These are phyloP conservation scores for Tricholoma sp. DNA, from an alignment of 768 basidiomycete genomes.

Conservation along the genomic window DNA sequence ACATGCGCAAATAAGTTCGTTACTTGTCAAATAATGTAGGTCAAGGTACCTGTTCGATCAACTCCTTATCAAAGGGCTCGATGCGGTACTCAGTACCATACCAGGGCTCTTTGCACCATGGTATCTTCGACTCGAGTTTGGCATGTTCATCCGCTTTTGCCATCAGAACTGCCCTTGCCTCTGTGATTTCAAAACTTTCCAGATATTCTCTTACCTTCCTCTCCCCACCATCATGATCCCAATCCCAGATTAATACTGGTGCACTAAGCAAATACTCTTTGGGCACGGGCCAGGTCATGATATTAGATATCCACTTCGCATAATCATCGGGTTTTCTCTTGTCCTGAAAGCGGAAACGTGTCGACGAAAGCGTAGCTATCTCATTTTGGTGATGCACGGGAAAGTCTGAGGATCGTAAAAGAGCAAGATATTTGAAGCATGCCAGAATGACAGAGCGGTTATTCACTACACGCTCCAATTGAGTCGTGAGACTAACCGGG, in stretches of 20 bases:
- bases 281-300: slow-evolving; percentile 80
- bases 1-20: slow-evolving; percentile 1
- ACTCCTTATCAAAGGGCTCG: slow-evolving; percentile 59
- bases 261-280: slow-evolving; percentile 68
- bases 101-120: slow-evolving; percentile 81
- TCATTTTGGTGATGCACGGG: slow-evolving; percentile 73
- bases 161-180: slow-evolving; percentile 72
- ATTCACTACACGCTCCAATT: slow-evolving; percentile 46
- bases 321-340: slow-evolving; percentile 78
- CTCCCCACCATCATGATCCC: slow-evolving; percentile 49
- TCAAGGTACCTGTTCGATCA: slow-evolving; percentile 46
- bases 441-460: slow-evolving; percentile 66
- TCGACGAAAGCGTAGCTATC: slow-evolving; percentile 60
- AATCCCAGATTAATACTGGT: slow-evolving; percentile 67
- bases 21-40: background rate
- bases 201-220: slow-evolving; percentile 58
- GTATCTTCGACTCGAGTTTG: slow-evolving; percentile 35
- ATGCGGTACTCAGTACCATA: slow-evolving; percentile 88
- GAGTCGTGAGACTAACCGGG: background rate
- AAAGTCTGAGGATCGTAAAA: slow-evolving; percentile 58
- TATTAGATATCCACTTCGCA: slow-evolving; percentile 68
- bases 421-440: slow-evolving; percentile 73
- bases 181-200: slow-evolving; percentile 48
- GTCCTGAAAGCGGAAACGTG: slow-evolving; percentile 83
- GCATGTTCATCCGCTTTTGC: slow-evolving; percentile 63